Conservation (phyloP, 164 flowering plant species). For the Vitis vinifera region DNA sequence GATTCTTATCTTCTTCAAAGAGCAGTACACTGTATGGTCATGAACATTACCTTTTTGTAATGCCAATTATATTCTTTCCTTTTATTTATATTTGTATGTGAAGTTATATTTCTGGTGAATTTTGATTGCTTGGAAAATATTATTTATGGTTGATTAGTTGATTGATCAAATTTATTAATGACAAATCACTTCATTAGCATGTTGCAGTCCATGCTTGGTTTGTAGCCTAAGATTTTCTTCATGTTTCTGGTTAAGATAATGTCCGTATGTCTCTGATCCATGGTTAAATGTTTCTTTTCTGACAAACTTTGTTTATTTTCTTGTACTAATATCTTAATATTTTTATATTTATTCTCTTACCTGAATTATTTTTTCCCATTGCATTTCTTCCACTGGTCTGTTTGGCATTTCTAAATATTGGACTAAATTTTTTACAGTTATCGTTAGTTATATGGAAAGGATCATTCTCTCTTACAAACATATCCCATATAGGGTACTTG, state of each 20-base stretch:
- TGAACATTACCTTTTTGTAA: not conserved
- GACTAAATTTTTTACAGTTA: not conserved
- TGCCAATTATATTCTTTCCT: not conserved
- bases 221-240: not conserved
- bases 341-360: not conserved
- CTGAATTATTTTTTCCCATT: not conserved
- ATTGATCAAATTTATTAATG: too few relatives aligned
- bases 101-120: not conserved
- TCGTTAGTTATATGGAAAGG: not conserved
- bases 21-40: constrained; percentile 68
- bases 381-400: not conserved
- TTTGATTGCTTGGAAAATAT: not conserved
- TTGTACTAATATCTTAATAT: not conserved
- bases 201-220: not conserved
- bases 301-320: not conserved
- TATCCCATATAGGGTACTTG: too few relatives aligned
- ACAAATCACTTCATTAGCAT: not conserved
- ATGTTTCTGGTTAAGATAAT: not conserved
- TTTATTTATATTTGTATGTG: not conserved
- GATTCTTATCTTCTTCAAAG: constrained; percentile 88
- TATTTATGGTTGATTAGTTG: not conserved
- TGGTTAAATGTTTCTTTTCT: not conserved
- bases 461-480: not conserved
- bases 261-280: too few relatives aligned
- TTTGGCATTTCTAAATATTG: not conserved